A percentile compares a stretch with the other conserved stretches of the same genome.
phyloP scores from a whole-genome alignment of 306 rosid genomes.

The Quercus agrifolia region DNA sequence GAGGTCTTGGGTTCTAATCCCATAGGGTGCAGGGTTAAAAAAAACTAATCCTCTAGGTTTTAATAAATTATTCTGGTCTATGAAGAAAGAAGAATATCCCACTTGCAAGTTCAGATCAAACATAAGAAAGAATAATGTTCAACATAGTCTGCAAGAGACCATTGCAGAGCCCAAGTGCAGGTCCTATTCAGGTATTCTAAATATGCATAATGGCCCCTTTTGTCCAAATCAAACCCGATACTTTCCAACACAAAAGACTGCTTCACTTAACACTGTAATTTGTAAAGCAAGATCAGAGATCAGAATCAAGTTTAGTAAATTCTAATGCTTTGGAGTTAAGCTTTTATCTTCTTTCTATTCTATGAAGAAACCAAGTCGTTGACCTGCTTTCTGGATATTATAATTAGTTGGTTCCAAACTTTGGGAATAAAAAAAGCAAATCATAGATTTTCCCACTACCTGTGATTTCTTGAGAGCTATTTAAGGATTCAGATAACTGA shows the following conservation, averaged over 20 bases:
- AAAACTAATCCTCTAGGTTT: background rate
- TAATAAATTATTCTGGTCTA: background rate
- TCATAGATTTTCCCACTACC: conserved; percentile 35
- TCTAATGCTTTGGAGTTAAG: background rate
- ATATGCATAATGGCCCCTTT: background rate
- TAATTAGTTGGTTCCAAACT: background rate
- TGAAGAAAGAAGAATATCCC: background rate
- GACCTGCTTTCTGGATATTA: background rate
- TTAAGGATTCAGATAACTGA: conserved; percentile 53
- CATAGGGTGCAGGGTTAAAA: too few relatives aligned
- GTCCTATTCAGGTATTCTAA: background rate
- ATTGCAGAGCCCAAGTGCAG: background rate
- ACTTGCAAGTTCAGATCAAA: background rate
- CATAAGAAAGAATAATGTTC: background rate
- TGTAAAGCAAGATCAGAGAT: background rate
- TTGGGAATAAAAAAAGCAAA: background rate
- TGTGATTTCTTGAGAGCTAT: conserved; percentile 37
- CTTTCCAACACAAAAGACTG: background rate
- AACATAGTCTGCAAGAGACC: background rate
- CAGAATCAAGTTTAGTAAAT: background rate
- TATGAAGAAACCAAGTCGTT: background rate
- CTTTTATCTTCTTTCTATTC: background rate
- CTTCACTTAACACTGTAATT: background rate
- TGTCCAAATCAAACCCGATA: background rate
- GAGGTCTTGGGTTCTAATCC: too few relatives aligned